Evolutionary conservation across 202 grass and related monocot genomes (phyloP).

Genomic region (Panicum hallii): DNA sequence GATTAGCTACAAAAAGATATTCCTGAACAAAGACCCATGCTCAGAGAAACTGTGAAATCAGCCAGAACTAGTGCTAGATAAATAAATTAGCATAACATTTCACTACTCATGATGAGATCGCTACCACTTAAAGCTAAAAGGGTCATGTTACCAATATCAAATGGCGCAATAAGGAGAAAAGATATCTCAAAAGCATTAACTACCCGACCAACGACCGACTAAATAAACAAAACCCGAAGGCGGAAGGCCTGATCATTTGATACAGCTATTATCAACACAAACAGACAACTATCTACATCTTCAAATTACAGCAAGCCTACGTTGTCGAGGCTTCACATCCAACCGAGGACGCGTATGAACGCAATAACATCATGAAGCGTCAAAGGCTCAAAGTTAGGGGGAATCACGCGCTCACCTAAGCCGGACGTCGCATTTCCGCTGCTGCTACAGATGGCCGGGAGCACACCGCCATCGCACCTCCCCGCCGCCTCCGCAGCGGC

Average conservation of each 20-base stretch:
- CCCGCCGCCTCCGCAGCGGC: not conserved
- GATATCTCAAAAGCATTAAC: not conserved
- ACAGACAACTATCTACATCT: not conserved
- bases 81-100: not conserved
- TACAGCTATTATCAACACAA: not conserved
- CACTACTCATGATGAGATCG: not conserved
- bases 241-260: not conserved
- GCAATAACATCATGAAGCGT: not conserved
- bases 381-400: not conserved
- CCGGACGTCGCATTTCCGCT: conserved; percentile 26
- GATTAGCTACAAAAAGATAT: not conserved
- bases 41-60: not conserved
- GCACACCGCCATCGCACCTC: not conserved
- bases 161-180: not conserved
- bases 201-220: not conserved
- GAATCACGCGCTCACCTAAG: conserved; percentile 21
- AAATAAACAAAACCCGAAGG: not conserved
- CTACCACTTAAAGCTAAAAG: not conserved
- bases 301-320: not conserved
- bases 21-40: not conserved
- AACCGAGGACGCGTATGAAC: not conserved
- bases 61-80: not conserved
- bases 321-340: not conserved
- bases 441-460: conserved; percentile 25
- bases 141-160: not conserved